Base-by-base conservation (phyloP, 106 monocot genomes). In the Acorus gramineus region DNA sequence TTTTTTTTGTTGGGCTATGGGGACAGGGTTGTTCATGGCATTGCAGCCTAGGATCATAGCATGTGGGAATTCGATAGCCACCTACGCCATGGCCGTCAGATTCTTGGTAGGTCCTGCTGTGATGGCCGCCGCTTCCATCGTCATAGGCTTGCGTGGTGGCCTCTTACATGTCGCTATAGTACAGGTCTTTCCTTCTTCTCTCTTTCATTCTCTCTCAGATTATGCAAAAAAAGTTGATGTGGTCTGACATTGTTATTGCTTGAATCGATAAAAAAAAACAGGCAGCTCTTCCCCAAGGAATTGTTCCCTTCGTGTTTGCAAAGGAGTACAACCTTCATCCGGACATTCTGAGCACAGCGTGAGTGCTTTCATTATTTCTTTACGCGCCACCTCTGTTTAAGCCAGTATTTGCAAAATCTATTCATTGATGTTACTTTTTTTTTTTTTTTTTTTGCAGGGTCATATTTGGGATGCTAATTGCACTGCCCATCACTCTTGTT, bases 261-360 rank as follows among this genome's bases (percentile, higher is more conserved):
- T 44, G 42, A 44, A 6, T 42, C 1, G 57, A 42, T 44, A 1
- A 14, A 47, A 11, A 1, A 14, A 47, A 11, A 14, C 82, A 93
- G 93, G 93, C 93, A 11, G 93, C 93, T n/a, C 81, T 93, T 3
- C 93, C 93, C 7, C 93, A 93, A 66, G 93, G 89, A 49, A 89
- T 93, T 46, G 89, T 93, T 53, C 89, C 93, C 47, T 93, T 93
- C 67, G 89, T 93, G 59, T 93, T 93, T 58, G 93, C 93, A 1
- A 93, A 93, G 57, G 93, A 93, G 93, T 93, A 93, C 89, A 83
- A 79, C 64, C 78, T 93, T 69, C 93, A 93, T 59, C 93, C 93
- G 2, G 80, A 80, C 58, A 86, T 93, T 42, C 93, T 93, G 14
- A 93, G 93, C 81, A 93, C 93, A 8, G 89, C 83, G 93, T 93